phyloP scores from a whole-genome alignment of 805 yeast species.

The Sungouiozyma ichnusensis region DNA sequence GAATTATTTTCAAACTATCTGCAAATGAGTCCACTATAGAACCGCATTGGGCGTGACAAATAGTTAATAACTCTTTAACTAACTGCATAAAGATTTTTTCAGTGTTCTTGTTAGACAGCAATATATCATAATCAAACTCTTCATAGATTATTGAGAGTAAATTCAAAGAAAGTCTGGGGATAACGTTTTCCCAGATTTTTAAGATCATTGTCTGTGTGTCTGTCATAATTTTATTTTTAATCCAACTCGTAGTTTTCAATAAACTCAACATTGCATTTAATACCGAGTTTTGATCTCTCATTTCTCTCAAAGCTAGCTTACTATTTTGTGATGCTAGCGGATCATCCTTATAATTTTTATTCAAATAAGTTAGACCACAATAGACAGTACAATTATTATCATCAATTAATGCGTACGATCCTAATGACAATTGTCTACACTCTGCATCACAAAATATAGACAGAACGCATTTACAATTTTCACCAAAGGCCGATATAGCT shows the following conservation, averaged over 20 bases:
- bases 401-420: constrained; percentile 24
- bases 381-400: constrained; percentile 17
- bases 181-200: constrained; percentile 22
- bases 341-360: constrained; percentile 5
- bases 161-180: constrained; percentile 25
- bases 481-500: constrained; percentile 10
- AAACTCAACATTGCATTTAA: constrained; percentile 6
- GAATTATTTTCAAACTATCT: constrained; percentile 4
- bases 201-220: constrained; percentile 17
- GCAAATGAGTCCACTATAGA: constrained; percentile 8
- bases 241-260: constrained; percentile 15
- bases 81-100: constrained; percentile 19
- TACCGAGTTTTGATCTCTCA: constrained; percentile 5
- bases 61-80: constrained; percentile 19
- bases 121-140: constrained; percentile 20
- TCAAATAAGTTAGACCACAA: constrained; percentile 20
- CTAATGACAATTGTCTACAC: constrained; percentile 24
- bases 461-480: constrained; percentile 16
- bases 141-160: constrained; percentile 26
- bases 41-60: constrained; percentile 20
- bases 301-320: not conserved
- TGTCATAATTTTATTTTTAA: constrained; percentile 8
- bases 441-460: constrained; percentile 24
- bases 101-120: constrained; percentile 17
- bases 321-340: not conserved